Evolutionary conservation across 305 asterid genomes (phyloP).

Genomic region (Fraxinus velutina): DNA sequence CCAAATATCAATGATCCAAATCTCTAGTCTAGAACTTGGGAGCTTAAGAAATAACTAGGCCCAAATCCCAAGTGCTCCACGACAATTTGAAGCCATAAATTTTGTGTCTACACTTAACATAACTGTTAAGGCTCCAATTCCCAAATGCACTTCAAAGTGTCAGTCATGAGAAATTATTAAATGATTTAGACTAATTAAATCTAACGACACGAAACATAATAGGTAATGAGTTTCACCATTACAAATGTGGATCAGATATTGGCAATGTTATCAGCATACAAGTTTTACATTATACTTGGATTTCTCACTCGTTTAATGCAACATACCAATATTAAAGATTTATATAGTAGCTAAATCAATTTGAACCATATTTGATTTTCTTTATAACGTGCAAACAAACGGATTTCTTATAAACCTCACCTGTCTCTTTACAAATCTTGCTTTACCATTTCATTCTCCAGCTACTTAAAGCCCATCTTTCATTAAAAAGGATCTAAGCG

Average conservation of each 20-base stretch:
- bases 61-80: not conserved
- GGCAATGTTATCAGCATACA: not conserved
- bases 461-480: not conserved
- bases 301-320: not conserved
- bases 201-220: not conserved
- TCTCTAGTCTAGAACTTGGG: not conserved
- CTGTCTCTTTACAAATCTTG: not conserved
- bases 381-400: not conserved
- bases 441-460: not conserved
- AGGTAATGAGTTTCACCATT: not conserved
- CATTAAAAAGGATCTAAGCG: conserved; percentile 15
- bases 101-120: not conserved
- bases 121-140: not conserved
- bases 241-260: not conserved
- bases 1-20: not conserved
- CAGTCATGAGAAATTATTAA: not conserved
- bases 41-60: not conserved
- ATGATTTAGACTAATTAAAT: not conserved
- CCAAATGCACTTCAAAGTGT: not conserved
- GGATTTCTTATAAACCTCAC: not conserved
- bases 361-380: not conserved
- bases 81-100: not conserved
- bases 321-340: not conserved
- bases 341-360: not conserved
- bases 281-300: not conserved